A percentile compares a stretch with the other conserved stretches of the same genome.
Conservation (phyloP, 441 rosid genomes). For the Daphne laureola region DNA sequence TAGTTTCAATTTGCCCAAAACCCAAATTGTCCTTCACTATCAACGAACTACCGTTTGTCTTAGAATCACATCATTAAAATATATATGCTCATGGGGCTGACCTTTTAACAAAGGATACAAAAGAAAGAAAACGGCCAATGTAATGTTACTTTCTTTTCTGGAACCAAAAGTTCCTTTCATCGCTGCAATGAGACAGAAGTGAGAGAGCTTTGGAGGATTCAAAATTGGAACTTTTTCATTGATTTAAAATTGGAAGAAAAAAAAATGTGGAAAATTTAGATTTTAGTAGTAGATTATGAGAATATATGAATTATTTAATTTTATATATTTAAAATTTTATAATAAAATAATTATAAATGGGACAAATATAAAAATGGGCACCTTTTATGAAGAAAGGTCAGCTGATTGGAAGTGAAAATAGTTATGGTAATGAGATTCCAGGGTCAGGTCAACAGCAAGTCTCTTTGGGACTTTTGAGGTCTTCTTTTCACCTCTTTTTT, state of each 20-base stretch:
- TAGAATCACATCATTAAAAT: slow-evolving; percentile 33
- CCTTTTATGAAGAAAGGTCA: slow-evolving; percentile 18
- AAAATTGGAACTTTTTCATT: slow-evolving; percentile 9
- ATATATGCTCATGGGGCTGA: slow-evolving; percentile 13
- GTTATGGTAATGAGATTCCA: no score
- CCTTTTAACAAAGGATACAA: slow-evolving; percentile 25
- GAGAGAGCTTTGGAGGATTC: not conserved
- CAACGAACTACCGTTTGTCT: slow-evolving; percentile 53
- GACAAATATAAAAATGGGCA: slow-evolving; percentile 23
- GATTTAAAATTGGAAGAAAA: no score
- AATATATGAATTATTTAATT: no score
- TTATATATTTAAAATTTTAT: no score
- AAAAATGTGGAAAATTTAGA: no score
- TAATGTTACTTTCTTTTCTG: slow-evolving; percentile 24
- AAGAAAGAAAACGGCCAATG: slow-evolving; percentile 18
- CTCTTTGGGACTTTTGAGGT: no score
- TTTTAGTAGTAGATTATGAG: no score
- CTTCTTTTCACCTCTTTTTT: no score
- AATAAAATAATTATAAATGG: no score
- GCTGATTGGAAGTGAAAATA: no score
- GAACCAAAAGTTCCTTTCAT: slow-evolving; percentile 17
- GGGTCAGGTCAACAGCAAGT: no score
- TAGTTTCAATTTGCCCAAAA: slow-evolving; percentile 14
- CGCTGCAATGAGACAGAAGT: slow-evolving; percentile 12
- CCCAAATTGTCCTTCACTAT: slow-evolving; percentile 44